phyloP scores from a whole-genome alignment of 139 green algal genomes.

The Chlamydomonas schloesseri region DNA sequence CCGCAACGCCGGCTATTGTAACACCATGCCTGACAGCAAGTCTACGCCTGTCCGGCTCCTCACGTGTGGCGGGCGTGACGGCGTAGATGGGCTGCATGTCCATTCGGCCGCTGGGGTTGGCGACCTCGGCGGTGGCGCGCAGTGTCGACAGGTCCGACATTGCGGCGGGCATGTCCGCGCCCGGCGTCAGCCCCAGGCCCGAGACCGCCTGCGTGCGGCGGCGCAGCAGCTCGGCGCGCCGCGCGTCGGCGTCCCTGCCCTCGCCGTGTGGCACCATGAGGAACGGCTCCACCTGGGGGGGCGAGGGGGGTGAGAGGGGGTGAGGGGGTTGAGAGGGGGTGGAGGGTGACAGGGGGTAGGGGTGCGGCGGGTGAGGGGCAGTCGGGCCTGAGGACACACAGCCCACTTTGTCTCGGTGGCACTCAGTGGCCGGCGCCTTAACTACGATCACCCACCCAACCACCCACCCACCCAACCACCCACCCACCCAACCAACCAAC shows the following conservation, averaged over 20 bases:
- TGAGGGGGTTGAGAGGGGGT: no score
- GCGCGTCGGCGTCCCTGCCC: conserved; percentile 26
- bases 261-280: conserved; percentile 55
- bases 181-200: conserved; percentile 6
- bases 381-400: no score
- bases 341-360: no score
- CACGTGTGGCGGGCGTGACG: conserved; percentile 20
- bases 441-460: no score
- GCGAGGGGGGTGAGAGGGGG: not conserved
- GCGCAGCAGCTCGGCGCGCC: conserved; percentile 53
- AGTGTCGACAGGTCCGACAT: conserved; percentile 11
- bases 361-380: no score
- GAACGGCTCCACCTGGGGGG: conserved; percentile 67
- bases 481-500: not conserved
- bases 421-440: no score
- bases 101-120: not conserved
- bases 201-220: conserved; percentile 46
- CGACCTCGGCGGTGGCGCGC: not conserved
- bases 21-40: no score
- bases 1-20: no score
- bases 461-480: not conserved
- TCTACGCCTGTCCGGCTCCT: no score
- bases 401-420: no score
- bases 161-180: not conserved
- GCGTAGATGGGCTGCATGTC: conserved; percentile 46